Percentiles rank a stretch among this genome's conserved stretches.
phyloP scores from a whole-genome alignment of 1,139 yeast species.

The Yamadazyma atmosphaerica region DNA sequence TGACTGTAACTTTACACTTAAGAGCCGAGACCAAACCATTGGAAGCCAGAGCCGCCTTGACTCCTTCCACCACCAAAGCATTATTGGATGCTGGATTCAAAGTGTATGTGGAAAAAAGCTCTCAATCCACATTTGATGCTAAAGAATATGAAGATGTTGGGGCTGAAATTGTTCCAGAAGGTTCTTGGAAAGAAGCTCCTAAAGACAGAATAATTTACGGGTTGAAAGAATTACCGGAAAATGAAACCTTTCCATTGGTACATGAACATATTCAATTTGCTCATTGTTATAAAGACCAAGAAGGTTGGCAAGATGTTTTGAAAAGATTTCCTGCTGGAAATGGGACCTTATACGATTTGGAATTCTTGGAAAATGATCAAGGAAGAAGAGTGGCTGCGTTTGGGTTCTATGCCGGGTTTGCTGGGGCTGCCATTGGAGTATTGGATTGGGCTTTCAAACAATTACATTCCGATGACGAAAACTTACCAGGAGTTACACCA shows the following conservation, averaged over 20 bases:
- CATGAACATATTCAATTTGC: conserved; percentile 98
- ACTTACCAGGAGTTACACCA: conserved; percentile 76
- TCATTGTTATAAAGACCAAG: conserved; percentile 97
- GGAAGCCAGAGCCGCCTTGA: conserved; percentile 95
- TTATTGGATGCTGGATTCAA: conserved; percentile 86
- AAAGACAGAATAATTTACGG: conserved; percentile 87
- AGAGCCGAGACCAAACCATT: conserved; percentile 97
- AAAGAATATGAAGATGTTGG: conserved; percentile 81
- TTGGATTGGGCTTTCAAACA: conserved; percentile 94
- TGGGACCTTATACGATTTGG: conserved; percentile 89
- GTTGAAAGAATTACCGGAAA: conserved; percentile 91
- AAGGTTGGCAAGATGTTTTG: conserved; percentile 92
- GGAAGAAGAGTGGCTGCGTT: conserved; percentile 99
- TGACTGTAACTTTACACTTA: conserved; percentile 62
- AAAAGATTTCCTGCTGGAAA: conserved; percentile 87
- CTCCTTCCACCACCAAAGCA: conserved; percentile 86
- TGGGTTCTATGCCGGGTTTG: conserved; percentile 98
- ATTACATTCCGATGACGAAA: conserved; percentile 59
- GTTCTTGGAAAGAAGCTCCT: conserved; percentile 92
- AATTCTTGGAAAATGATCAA: conserved; percentile 87
- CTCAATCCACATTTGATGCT: conserved; percentile 75
- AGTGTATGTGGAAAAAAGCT: conserved; percentile 81
- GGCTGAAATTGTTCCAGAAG: conserved; percentile 85
- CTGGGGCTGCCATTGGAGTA: conserved; percentile 96
- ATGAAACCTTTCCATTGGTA: conserved; percentile 83